Base-by-base conservation (phyloP, 345 rosid species). In the Boechera stricta region DNA sequence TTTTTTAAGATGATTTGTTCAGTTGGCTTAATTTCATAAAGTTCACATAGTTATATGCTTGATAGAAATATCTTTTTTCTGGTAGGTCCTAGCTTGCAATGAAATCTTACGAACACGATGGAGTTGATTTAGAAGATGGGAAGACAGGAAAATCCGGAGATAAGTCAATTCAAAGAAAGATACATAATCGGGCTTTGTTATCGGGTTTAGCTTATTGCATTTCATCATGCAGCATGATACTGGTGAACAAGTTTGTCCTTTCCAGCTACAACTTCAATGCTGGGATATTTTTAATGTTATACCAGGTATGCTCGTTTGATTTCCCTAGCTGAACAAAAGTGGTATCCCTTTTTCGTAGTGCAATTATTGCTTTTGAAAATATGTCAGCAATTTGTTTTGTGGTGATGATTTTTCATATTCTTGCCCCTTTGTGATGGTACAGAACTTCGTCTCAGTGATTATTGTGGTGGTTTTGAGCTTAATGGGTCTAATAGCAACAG, bases 161-260 rank as follows among this genome's bases (percentile, higher is more conserved):
- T 74, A 95, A 85, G 69, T 73, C 82, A 28, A 82, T 60, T 80
- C 87, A 64, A 67, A 55, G 78, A 68, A 86, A 77, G 85, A 56
- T 91, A 75, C 86, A 79, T 77, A 92, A 95, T 64, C 89, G 88
- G 81, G 97, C 98, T 69, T 85, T 95, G 78, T 73, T 91, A 64
- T 84, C 98, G 2, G 97, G 98, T 79, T 83, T 89, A 73, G 97
- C 99, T 39, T 95, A 95, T 71, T 92, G 99, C 85, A 66, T 91
- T 68, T 92, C 98, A 38, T 95, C 99, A 76, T 95, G 99, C 84
- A 87, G 98, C 67, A 95, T 95, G 99, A 95, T 95, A 73, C 85
- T 95, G 57, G 94, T 90, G 44, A 95, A 92, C 88, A 95, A 95
- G 77, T 87, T 83, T 82, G 98, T 95, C 69, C 98, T 95, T 74